A percentile compares a stretch with the other conserved stretches of the same genome.
Evolutionary conservation across 2,329 filamentous ascomycete genomes (phyloP).

Genomic region (Coniochaeta prunicola): DNA sequence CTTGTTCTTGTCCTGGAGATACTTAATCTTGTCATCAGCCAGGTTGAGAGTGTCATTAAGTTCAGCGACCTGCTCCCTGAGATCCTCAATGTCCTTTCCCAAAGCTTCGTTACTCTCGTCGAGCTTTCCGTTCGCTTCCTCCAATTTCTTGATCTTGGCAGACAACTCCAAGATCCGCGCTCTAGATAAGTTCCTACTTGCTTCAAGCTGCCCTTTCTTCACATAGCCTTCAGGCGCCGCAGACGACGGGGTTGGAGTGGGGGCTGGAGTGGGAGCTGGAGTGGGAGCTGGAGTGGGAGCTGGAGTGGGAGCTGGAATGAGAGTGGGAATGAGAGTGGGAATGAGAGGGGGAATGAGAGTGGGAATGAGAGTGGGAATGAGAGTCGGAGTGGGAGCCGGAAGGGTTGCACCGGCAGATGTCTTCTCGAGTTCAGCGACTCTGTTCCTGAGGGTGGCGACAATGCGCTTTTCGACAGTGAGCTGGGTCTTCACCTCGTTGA

Average conservation of each 20-base stretch:
- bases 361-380: too few relatives aligned
- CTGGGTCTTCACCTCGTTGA: not conserved
- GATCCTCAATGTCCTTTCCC: not conserved
- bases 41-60: not conserved
- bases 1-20: not conserved
- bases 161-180: not conserved
- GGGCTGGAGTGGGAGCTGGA: not conserved
- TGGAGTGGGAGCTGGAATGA: not conserved
- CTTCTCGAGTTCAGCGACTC: not conserved
- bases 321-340: too few relatives aligned
- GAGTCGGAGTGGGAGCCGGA: too few relatives aligned
- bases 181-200: not conserved
- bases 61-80: not conserved
- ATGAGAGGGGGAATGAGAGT: too few relatives aligned
- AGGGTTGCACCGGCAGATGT: not conserved
- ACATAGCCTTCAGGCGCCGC: too few relatives aligned
- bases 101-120: not conserved
- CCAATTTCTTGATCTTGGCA: not conserved
- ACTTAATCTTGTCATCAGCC: not conserved
- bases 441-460: not conserved
- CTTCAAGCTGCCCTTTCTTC: not conserved
- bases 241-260: not conserved
- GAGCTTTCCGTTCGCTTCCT: not conserved
- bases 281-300: not conserved
- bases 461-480: not conserved